phyloP scores from a whole-genome alignment of 1,284 basidiomycete genomes.

The Rhodotorula sp. region DNA sequence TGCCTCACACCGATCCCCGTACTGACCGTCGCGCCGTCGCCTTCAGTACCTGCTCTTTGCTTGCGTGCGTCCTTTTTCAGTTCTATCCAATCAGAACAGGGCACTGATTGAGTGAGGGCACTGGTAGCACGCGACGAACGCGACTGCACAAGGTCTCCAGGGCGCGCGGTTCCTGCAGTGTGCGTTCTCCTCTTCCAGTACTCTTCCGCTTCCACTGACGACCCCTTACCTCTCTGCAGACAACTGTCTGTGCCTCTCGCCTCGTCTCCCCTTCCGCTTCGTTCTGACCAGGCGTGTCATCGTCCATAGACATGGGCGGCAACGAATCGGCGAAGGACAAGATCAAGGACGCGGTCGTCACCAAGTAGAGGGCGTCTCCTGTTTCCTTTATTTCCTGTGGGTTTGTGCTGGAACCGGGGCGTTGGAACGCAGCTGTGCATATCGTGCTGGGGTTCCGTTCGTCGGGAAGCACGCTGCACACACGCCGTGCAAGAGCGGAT shows the following conservation, averaged over 20 bases:
- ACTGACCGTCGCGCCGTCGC: conserved; percentile 47
- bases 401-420: not conserved
- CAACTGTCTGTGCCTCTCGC: conserved; percentile 18
- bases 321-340: conserved; percentile 18
- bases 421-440: conserved; percentile 2
- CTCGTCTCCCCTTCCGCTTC: too few species aligned
- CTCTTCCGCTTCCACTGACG: not conserved
- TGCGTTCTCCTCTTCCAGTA: conserved; percentile 6
- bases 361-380: not conserved
- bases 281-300: not conserved
- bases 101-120: not conserved
- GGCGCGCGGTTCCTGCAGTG: conserved; percentile 79
- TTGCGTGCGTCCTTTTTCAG: conserved; percentile 56
- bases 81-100: not conserved
- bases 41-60: conserved; percentile 70
- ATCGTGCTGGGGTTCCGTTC: too few species aligned
- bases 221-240: not conserved
- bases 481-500: too few species aligned
- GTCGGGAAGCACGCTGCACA: too few species aligned
- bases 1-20: too few species aligned
- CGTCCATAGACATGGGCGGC: conserved; percentile 30
- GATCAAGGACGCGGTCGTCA: conserved; percentile 22
- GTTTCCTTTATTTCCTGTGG: too few species aligned
- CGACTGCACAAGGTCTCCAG: conserved; percentile 79
- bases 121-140: conserved; percentile 72